Conservation (phyloP, 768 basidiomycete species). For the Hypsizygus marmoreus region DNA sequence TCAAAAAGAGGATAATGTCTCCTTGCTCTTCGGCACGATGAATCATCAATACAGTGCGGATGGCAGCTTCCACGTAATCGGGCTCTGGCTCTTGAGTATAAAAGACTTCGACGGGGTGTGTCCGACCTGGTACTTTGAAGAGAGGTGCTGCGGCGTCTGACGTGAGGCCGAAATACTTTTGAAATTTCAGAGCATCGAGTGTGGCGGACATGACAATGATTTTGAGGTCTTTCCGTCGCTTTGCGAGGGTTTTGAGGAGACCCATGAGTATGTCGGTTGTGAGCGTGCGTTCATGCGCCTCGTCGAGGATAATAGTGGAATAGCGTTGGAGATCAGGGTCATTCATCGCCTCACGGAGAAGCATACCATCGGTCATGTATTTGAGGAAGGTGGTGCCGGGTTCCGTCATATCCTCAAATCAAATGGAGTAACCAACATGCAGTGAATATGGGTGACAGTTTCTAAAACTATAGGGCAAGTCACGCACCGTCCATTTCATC, state of each 20-base stretch:
- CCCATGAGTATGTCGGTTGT: slow-evolving; percentile 99
- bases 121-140: slow-evolving; percentile 90
- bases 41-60: slow-evolving; percentile 95
- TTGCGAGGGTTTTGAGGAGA: slow-evolving; percentile 82
- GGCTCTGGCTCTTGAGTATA: slow-evolving; percentile 91
- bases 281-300: slow-evolving; percentile 97
- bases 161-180: slow-evolving; percentile 81
- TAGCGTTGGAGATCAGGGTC: slow-evolving; percentile 88
- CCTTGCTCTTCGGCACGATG: slow-evolving; percentile 94
- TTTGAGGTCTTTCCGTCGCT: slow-evolving; percentile 85
- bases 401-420: slow-evolving; percentile 97
- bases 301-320: slow-evolving; percentile 97
- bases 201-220: slow-evolving; percentile 99
- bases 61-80: slow-evolving; percentile 96
- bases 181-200: slow-evolving; percentile 94
- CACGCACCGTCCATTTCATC: slow-evolving; percentile 99
- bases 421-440: slow-evolving; percentile 96
- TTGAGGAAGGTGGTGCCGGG: slow-evolving; percentile 92
- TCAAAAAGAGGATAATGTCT: slow-evolving; percentile 92
- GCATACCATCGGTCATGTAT: slow-evolving; percentile 99
- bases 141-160: slow-evolving; percentile 60
- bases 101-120: slow-evolving; percentile 95
- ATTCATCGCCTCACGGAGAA: slow-evolving; percentile 97
- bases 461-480: too few species aligned
- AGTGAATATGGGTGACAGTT: too few species aligned